Percentiles rank a stretch among this genome's conserved stretches.
Conservation (phyloP, 2,329 filamentous ascomycete genomes). For the Fusarium sp. region DNA sequence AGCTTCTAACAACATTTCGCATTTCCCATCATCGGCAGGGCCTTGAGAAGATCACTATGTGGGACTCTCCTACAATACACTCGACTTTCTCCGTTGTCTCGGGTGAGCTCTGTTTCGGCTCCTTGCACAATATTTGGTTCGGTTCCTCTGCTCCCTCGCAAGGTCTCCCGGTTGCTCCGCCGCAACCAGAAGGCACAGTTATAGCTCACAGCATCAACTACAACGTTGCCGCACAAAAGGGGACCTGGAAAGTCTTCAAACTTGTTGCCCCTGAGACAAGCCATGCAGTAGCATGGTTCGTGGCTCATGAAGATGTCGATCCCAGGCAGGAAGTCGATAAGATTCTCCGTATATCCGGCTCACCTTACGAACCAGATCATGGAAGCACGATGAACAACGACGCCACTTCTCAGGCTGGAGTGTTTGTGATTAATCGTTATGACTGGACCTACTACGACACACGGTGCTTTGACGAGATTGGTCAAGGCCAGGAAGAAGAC, state of each 20-base stretch:
- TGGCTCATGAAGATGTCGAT: background rate
- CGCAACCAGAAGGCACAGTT: background rate
- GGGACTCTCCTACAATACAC: background rate
- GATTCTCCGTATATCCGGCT: background rate
- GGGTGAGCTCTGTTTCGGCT: background rate
- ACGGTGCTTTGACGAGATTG: background rate
- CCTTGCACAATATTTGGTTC: background rate
- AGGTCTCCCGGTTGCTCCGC: background rate
- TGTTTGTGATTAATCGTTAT: background rate
- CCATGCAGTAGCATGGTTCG: background rate
- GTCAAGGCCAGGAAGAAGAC: background rate
- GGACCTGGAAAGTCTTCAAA: background rate
- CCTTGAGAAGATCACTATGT: background rate
- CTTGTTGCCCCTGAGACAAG: background rate
- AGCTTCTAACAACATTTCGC: background rate
- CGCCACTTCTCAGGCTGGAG: background rate
- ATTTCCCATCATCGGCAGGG: fast-evolving
- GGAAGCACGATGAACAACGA: background rate
- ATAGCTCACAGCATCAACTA: background rate
- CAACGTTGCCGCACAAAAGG: background rate
- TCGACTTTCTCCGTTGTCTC: background rate
- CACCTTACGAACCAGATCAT: background rate
- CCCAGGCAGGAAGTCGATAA: background rate
- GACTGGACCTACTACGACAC: background rate
- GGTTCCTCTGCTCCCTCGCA: background rate